Base-by-base conservation (phyloP, 2,329 filamentous ascomycete genomes). In the Neofusicoccum kwambonambiense region DNA sequence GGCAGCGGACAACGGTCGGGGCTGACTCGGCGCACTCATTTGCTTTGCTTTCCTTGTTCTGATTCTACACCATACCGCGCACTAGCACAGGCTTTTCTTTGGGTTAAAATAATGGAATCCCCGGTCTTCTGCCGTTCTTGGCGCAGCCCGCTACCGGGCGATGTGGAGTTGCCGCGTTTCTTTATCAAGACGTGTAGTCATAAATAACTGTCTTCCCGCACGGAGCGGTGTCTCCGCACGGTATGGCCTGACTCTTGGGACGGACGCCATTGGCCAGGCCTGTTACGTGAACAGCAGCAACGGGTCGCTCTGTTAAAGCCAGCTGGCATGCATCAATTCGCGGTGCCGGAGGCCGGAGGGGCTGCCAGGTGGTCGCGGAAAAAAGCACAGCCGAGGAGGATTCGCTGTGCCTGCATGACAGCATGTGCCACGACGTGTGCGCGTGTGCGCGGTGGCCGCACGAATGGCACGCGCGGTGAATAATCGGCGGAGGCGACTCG, bases 11-110 rank as follows among this genome's bases (percentile, higher is more conserved):
- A 27, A 47, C 35, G 42, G 56, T 47, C 56, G 56, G 56, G 56
- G n/a, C 22, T 60, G 41, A 19, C 56, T 47, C 42, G 56, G 56
- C 41, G 56, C 56, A 60, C 47, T 60, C 56, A 60, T 35, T 60
- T 60, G 56, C 56, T 47, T 47, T 31, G 17, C 39, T 58, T 60
- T 51, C 56, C 37, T 60, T 60, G 27, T 60, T 47, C 42, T 47
- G 56, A 60, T 60, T 56, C 35, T 56, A 31, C 56, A 60, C 56
- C 56, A 60, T 60, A 60, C 56, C 56, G 42, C 56, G 56, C 42
- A 60, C 56, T n/a, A 47, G 56, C 56, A 47, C 41, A 60, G 41
- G 56, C 56, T 31, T 60, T 60, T 60, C 56, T 60, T 60, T 60
- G 56, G 56, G 56, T 60, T 45, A 47, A 60, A 60, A 60, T 60